phyloP scores from a whole-genome alignment of 106 monocot species.

The Narthecium ossifragum region DNA sequence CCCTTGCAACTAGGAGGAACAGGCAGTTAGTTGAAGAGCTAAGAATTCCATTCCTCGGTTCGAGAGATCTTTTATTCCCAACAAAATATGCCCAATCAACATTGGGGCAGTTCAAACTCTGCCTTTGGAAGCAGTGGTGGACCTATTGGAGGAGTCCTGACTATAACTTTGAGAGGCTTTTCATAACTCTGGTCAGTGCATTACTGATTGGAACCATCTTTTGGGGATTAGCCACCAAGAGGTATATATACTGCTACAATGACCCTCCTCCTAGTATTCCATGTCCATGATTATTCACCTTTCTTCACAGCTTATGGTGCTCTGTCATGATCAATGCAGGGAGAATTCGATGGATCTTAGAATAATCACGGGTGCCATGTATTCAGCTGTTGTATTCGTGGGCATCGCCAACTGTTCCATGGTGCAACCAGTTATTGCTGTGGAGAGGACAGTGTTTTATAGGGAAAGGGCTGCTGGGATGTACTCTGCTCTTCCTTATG shows the following conservation, averaged over 20 bases:
- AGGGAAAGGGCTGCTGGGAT: slow-evolving; percentile 21
- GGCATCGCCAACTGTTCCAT: slow-evolving; percentile 5
- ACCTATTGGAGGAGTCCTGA: slow-evolving; percentile 15
- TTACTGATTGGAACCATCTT: slow-evolving; percentile 7
- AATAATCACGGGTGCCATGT: slow-evolving; percentile 6
- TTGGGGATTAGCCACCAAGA: slow-evolving; percentile 5
- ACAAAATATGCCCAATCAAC: neutral
- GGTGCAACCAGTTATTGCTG: slow-evolving; percentile 12
- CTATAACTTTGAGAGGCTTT: slow-evolving; percentile 6
- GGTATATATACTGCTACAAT: neutral
- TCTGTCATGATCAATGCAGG: slow-evolving; percentile 1
- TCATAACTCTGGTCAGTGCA: slow-evolving; percentile 5
- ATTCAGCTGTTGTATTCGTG: neutral
- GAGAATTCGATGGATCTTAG: neutral
- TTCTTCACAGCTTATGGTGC: no score
- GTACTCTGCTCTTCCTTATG: slow-evolving; percentile 27
- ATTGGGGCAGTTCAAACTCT: neutral
- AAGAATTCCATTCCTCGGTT: slow-evolving; percentile 1
- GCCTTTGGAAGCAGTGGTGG: slow-evolving; percentile 16
- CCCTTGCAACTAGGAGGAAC: no score
- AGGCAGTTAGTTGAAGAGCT: slow-evolving; percentile 11
- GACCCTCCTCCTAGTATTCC: no score
- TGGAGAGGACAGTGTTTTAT: slow-evolving; percentile 24
- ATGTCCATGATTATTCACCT: neutral
- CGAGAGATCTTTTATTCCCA: slow-evolving; percentile 4